Evolutionary conservation across 1,284 basidiomycete genomes (phyloP).

Genomic region (Sphaerobolus stellatus): DNA sequence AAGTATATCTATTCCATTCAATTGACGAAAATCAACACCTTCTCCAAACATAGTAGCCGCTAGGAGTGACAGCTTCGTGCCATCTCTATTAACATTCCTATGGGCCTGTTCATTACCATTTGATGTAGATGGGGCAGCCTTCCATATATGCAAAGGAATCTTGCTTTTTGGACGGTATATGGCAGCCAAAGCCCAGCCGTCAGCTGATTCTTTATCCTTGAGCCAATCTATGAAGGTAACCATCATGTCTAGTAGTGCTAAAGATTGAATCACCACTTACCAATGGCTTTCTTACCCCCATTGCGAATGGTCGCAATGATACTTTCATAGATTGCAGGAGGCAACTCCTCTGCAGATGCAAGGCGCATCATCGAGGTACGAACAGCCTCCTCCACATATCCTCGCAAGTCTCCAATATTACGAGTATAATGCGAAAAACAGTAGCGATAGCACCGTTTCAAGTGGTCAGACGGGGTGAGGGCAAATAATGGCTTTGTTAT

Average conservation of each 20-base stretch:
- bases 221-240: slow-evolving; percentile 1
- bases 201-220: slow-evolving; percentile 1
- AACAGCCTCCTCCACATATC: not conserved
- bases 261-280: slow-evolving; percentile 8
- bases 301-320: not conserved
- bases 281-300: slow-evolving; percentile 13
- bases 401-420: not conserved
- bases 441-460: slow-evolving; percentile 2
- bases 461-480: slow-evolving; percentile 7
- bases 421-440: slow-evolving; percentile 8
- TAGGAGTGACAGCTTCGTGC: not conserved
- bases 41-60: not conserved
- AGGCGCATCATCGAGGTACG: slow-evolving; percentile 6
- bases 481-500: not conserved
- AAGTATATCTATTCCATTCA: not conserved
- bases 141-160: slow-evolving; percentile 6
- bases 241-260: not conserved
- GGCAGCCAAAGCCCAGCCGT: not conserved
- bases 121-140: not conserved
- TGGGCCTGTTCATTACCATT: not conserved
- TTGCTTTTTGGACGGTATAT: slow-evolving; percentile 3
- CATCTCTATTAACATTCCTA: not conserved
- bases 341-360: not conserved
- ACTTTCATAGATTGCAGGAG: slow-evolving; percentile 1
- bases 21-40: not conserved